Evolutionary conservation across 345 rosid species (phyloP), one percentile per base, ranked within the genome.

Genomic region (Moringa oleifera): DNA sequence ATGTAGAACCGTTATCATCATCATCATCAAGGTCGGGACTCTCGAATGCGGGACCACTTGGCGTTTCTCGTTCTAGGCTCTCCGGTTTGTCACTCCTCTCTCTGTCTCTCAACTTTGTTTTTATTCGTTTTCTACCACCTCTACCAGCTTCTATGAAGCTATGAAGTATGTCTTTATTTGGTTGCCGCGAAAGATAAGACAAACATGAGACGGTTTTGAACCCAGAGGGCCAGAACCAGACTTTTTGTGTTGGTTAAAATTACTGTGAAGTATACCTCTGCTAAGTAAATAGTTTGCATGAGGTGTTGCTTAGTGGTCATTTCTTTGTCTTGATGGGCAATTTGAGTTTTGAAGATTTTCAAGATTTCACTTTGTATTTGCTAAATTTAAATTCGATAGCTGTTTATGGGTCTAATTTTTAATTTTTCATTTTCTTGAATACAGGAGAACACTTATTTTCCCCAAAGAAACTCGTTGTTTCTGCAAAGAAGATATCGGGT

Each of bases 401-500:
- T 16, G 13, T 41, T 41, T 41, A 4, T 7, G 12, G 12, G 17
- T 57, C 19, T 60, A 20, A 22, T 54, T 55, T 58, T 62, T 25
- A n/a, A 62, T 22, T 23, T 57, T 28, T 50, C 60, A 18, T 6
- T 23, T 64, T 49, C 13, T 51, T 59, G 15, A 58, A 21, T 75
- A 50, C 66, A 83, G 95, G 74, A 49, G 64, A 67, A 20, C 66
- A 50, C 9, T 59, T 63, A 28, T 18, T 20, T 45, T 51, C 62
- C 59, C 68, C 36, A 0, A 71, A 62, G 24, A 70, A 66, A 23
- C 72, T 81, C 36, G 59, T 78, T 8, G 69, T 88, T 16, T 76
- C 58, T 36, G 76, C 84, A 37, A 88, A 65, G 83, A 86, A 63
- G 70, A 16, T 83, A 3, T 86, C 83, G 12, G 86, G 86, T 2